Percentiles rank a stretch among this genome's conserved stretches.
Conservation (phyloP, 805 yeast species). For the Hanseniaspora lachancei region DNA sequence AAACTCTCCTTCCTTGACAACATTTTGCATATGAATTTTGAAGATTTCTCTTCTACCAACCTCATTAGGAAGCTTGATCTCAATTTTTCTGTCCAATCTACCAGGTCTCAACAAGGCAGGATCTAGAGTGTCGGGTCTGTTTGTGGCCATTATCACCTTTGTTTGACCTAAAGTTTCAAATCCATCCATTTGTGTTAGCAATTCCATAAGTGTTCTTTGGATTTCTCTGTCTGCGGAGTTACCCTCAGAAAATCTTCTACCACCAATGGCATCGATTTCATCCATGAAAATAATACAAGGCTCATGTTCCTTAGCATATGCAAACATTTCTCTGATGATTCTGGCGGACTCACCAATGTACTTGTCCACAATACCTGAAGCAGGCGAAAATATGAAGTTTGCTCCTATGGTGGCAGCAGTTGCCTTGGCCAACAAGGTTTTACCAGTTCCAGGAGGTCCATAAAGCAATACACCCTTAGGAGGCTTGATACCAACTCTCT, state of each 20-base stretch:
- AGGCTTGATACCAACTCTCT: slow-evolving; percentile 95
- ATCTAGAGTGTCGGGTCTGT: slow-evolving; percentile 94
- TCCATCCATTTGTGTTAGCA: slow-evolving; percentile 96
- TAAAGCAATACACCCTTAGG: slow-evolving; percentile 94
- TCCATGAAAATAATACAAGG: slow-evolving; percentile 98
- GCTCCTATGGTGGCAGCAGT: slow-evolving; percentile 98
- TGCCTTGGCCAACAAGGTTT: slow-evolving; percentile 89
- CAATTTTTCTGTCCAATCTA: slow-evolving; percentile 90
- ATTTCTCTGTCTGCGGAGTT: slow-evolving; percentile 97
- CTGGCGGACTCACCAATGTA: slow-evolving; percentile 97
- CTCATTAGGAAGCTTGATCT: slow-evolving; percentile 90
- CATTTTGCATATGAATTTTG: slow-evolving; percentile 79
- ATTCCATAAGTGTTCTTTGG: slow-evolving; percentile 94
- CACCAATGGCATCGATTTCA: slow-evolving; percentile 98
- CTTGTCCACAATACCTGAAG: slow-evolving; percentile 94
- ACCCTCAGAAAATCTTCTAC: slow-evolving; percentile 94
- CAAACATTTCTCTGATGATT: slow-evolving; percentile 92
- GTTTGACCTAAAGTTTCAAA: slow-evolving; percentile 94
- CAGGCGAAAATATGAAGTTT: slow-evolving; percentile 94
- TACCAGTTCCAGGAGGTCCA: slow-evolving; percentile 99
- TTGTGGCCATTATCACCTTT: slow-evolving; percentile 97
- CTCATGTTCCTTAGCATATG: slow-evolving; percentile 94
- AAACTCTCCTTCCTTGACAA: slow-evolving; percentile 84
- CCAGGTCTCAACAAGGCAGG: slow-evolving; percentile 97
- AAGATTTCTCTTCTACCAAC: slow-evolving; percentile 87